Conservation (phyloP, 305 asterid genomes). For the Rubia tinctorum region DNA sequence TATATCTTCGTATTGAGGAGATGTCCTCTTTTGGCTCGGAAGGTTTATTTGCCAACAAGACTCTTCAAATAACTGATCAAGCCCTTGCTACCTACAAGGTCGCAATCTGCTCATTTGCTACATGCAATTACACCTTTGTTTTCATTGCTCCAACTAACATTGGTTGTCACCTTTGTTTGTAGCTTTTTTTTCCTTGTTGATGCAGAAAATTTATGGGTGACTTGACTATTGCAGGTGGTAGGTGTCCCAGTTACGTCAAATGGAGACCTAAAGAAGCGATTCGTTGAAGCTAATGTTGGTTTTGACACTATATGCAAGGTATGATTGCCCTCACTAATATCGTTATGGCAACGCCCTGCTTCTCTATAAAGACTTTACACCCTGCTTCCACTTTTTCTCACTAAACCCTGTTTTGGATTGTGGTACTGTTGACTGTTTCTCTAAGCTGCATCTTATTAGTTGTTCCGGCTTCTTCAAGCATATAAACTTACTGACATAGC, state of each 20-base stretch:
- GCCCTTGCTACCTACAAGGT: slow-evolving; percentile 92
- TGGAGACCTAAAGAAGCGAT: slow-evolving; percentile 93
- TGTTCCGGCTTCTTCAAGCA: neutral
- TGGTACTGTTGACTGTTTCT: neutral
- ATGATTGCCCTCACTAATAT: slow-evolving; percentile 12
- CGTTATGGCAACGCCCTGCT: too few relatives aligned
- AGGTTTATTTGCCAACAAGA: slow-evolving; percentile 89
- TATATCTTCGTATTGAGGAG: too few relatives aligned
- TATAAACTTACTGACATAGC: neutral
- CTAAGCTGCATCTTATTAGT: neutral
- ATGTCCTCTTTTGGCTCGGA: slow-evolving; percentile 46
- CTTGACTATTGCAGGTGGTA: slow-evolving; percentile 54
- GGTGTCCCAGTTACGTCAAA: slow-evolving; percentile 94
- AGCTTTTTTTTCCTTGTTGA: too few relatives aligned
- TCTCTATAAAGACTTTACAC: too few relatives aligned
- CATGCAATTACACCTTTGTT: neutral
- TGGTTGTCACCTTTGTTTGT: slow-evolving; percentile 28
- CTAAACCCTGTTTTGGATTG: neutral
- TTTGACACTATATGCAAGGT: slow-evolving; percentile 98
- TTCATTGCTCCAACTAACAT: neutral
- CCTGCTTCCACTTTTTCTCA: too few relatives aligned
- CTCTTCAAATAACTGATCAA: slow-evolving; percentile 72
- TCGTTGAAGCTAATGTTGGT: slow-evolving; percentile 94
- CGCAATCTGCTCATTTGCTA: neutral
- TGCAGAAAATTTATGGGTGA: neutral